These are phyloP conservation scores for Nemania bipapillata DNA, from an alignment of 2,329 filamentous ascomycete species.

Conservation along the genomic window DNA sequence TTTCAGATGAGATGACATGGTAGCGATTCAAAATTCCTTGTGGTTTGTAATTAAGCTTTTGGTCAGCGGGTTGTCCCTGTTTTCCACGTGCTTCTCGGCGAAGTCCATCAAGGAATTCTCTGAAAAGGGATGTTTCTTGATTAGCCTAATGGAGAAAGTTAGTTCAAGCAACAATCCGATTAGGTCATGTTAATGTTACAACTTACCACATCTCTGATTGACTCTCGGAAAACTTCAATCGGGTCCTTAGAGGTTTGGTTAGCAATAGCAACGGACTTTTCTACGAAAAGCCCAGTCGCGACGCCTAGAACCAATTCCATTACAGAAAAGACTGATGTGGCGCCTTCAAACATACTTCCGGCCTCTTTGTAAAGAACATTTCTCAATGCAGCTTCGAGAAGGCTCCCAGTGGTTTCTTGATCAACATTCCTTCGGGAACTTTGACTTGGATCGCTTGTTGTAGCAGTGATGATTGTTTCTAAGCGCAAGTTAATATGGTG, in stretches of 20 bases:
- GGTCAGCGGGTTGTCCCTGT: neutral
- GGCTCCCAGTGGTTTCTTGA: neutral
- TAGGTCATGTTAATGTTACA: neutral
- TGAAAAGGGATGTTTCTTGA: neutral
- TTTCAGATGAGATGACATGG: slow-evolving; percentile 2
- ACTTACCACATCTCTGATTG: slow-evolving; percentile 1
- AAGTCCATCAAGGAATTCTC: neutral
- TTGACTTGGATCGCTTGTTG: neutral
- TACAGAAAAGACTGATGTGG: neutral
- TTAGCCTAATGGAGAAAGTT: neutral
- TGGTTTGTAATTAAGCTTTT: neutral
- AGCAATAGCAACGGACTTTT: neutral
- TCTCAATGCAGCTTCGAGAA: neutral
- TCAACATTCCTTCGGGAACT: neutral
- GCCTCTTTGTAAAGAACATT: neutral
- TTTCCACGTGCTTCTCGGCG: neutral
- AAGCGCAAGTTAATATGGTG: neutral
- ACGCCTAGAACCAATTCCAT: neutral
- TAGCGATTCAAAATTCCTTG: neutral
- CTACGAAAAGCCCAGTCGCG: neutral
- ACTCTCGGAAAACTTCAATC: slow-evolving; percentile 1
- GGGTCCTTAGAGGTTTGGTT: neutral
- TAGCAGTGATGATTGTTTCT: slow-evolving; percentile 10
- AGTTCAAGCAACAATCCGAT: neutral
- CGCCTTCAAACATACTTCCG: neutral